phyloP scores from a whole-genome alignment of 768 basidiomycete species.

The Auricularia sp. region DNA sequence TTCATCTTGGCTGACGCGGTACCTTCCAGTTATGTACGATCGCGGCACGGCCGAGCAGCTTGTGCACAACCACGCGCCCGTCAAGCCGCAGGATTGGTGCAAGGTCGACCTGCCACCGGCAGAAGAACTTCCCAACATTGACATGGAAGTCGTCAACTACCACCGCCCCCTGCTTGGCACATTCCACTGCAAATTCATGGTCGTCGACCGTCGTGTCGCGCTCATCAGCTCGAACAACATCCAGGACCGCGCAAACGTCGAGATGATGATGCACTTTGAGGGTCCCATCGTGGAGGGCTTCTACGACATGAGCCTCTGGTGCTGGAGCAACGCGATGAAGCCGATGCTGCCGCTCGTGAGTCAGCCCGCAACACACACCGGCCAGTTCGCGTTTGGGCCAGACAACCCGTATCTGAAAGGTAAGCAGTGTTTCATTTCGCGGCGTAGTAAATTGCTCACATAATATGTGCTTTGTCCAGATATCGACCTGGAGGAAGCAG shows the following conservation, averaged over 20 bases:
- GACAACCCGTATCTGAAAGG: slow-evolving; percentile 16
- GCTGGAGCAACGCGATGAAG: slow-evolving; percentile 41
- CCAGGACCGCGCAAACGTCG: slow-evolving; percentile 42
- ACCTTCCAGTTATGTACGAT: slow-evolving; percentile 44
- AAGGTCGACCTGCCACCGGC: slow-evolving; percentile 40
- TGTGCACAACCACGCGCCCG: slow-evolving; percentile 36
- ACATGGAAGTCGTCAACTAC: slow-evolving; percentile 50
- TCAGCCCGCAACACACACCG: slow-evolving; percentile 20
- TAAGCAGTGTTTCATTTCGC: slow-evolving; percentile 5
- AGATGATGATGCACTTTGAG: slow-evolving; percentile 59
- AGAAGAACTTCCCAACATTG: slow-evolving; percentile 49
- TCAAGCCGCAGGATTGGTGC: slow-evolving; percentile 35
- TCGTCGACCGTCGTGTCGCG: slow-evolving; percentile 59
- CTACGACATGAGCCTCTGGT: slow-evolving; percentile 58
- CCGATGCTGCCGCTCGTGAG: slow-evolving; percentile 35
- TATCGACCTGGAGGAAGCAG: slow-evolving; percentile 30
- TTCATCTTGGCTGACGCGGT: neutral
- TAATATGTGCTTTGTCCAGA: slow-evolving; percentile 9
- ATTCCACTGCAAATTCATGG: slow-evolving; percentile 62
- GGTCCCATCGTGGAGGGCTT: slow-evolving; percentile 59
- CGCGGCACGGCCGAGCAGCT: slow-evolving; percentile 49
- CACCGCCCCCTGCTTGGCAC: slow-evolving; percentile 50
- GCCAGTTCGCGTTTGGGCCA: slow-evolving; percentile 33
- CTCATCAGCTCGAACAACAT: slow-evolving; percentile 61
- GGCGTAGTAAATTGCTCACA: slow-evolving; percentile 11